A percentile compares a stretch with the other conserved stretches of the same genome.
phyloP scores from a whole-genome alignment of 208 protist genomes.

The Naegleria lovaniensis region DNA sequence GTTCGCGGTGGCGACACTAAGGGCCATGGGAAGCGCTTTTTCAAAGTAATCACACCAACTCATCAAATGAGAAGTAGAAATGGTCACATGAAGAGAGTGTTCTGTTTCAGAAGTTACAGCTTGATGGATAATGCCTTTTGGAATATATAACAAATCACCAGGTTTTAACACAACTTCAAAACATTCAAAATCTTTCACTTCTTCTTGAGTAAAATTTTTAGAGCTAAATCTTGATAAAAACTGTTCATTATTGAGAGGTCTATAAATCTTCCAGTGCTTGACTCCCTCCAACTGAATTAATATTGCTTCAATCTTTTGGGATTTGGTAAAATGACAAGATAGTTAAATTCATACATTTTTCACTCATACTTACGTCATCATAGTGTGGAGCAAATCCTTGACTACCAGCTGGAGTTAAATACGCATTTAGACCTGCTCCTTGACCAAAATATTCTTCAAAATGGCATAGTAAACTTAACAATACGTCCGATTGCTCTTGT shows the following conservation, averaged over 20 bases:
- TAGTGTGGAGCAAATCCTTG: slow-evolving; percentile 88
- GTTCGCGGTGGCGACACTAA: slow-evolving; percentile 27
- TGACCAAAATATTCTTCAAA: slow-evolving; percentile 74
- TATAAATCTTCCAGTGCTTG: slow-evolving; percentile 83
- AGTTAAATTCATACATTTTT: too few relatives aligned
- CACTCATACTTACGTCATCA: slow-evolving; percentile 60
- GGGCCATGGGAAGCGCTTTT: slow-evolving; percentile 40
- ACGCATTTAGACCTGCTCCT: slow-evolving; percentile 79
- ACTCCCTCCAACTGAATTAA: slow-evolving; percentile 84
- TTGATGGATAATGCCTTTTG: slow-evolving; percentile 83
- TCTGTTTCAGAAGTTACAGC: slow-evolving; percentile 47
- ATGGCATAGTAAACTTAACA: background rate
- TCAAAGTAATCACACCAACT: slow-evolving; percentile 49
- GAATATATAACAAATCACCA: slow-evolving; percentile 89
- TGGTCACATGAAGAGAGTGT: slow-evolving; percentile 78
- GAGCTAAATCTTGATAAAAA: slow-evolving; percentile 59
- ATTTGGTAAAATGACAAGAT: too few relatives aligned
- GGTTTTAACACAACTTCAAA: slow-evolving; percentile 58
- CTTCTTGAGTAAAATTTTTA: slow-evolving; percentile 68
- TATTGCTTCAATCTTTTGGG: slow-evolving; percentile 73
- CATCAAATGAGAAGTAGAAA: slow-evolving; percentile 74
- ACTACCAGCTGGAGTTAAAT: slow-evolving; percentile 77
- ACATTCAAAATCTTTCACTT: slow-evolving; percentile 57
- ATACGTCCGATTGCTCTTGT: background rate
- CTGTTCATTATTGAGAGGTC: slow-evolving; percentile 52